phyloP scores from a whole-genome alignment of 2,329 filamentous ascomycete species.

The Diaporthe ampelina region DNA sequence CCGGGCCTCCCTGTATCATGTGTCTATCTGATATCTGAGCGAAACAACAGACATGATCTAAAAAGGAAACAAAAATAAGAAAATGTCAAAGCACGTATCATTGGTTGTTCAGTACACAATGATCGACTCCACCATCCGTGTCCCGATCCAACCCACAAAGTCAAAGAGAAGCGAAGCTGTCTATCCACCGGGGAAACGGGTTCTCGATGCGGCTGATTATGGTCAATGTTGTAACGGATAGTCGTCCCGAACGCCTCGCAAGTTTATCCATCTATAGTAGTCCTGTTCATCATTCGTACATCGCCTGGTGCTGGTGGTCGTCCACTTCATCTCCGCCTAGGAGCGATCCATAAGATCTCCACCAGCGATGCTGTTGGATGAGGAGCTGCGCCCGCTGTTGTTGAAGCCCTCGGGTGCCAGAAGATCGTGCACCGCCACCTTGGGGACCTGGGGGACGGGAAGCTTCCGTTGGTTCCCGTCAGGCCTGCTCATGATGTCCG shows the following conservation, averaged over 20 bases:
- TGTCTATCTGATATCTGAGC: slow-evolving; percentile 23
- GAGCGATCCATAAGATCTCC: slow-evolving; percentile 73
- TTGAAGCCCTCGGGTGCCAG: slow-evolving; percentile 77
- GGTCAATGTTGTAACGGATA: slow-evolving; percentile 36
- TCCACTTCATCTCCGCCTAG: slow-evolving; percentile 30
- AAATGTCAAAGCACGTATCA: slow-evolving; percentile 15
- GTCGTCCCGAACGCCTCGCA: slow-evolving; percentile 42
- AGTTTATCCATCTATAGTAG: slow-evolving; percentile 42
- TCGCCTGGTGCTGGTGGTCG: slow-evolving; percentile 27
- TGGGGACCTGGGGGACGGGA: slow-evolving; percentile 90
- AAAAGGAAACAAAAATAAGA: slow-evolving; percentile 3
- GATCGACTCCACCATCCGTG: slow-evolving; percentile 4
- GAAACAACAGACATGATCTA: slow-evolving; percentile 18
- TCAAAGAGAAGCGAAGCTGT: slow-evolving; percentile 24
- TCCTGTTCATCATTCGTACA: slow-evolving; percentile 42
- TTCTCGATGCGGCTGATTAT: slow-evolving; percentile 36
- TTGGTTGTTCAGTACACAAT: not conserved
- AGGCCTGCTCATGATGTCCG: slow-evolving; percentile 91
- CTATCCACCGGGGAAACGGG: slow-evolving; percentile 35
- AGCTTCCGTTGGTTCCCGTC: slow-evolving; percentile 92
- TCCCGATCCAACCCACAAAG: slow-evolving; percentile 19
- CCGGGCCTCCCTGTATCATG: slow-evolving; percentile 13
- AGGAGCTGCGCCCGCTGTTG: slow-evolving; percentile 82
- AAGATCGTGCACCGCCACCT: slow-evolving; percentile 89
- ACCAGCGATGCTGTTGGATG: slow-evolving; percentile 82